A percentile compares a stretch with the other conserved stretches of the same genome.
Conservation (phyloP, 129 eudicot genomes). For the Mikania micrantha region DNA sequence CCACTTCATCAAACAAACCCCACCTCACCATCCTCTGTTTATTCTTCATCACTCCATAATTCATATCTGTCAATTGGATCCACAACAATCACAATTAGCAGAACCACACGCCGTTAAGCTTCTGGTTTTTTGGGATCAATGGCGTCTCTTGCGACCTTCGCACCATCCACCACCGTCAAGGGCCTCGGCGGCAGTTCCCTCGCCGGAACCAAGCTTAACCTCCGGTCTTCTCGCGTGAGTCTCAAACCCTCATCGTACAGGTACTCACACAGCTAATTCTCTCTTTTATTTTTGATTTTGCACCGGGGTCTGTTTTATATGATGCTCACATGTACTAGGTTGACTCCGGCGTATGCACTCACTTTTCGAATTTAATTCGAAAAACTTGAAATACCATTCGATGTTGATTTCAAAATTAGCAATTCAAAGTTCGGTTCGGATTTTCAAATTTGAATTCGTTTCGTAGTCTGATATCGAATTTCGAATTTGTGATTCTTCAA, state of each 20-base stretch:
- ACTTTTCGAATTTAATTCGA: too few relatives aligned
- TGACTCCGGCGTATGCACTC: too few relatives aligned
- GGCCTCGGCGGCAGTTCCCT: slow-evolving; percentile 90
- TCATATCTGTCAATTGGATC: slow-evolving; percentile 12
- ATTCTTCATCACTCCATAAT: neutral
- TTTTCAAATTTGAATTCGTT: too few relatives aligned
- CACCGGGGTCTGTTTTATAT: too few relatives aligned
- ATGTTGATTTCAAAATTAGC: too few relatives aligned
- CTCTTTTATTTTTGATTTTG: neutral
- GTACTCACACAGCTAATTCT: neutral
- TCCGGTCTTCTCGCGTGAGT: slow-evolving; percentile 49
- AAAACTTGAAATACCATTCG: too few relatives aligned
- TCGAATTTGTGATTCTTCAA: too few relatives aligned
- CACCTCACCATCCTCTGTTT: slow-evolving; percentile 1
- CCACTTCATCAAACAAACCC: slow-evolving; percentile 25
- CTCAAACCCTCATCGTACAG: slow-evolving; percentile 26
- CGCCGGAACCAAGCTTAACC: slow-evolving; percentile 73
- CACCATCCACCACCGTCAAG: slow-evolving; percentile 65
- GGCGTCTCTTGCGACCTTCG: slow-evolving; percentile 85
- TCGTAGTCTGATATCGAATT: too few relatives aligned
- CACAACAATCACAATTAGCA: neutral
- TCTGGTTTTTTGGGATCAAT: slow-evolving; percentile 26
- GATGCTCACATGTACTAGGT: too few relatives aligned
- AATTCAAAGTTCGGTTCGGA: too few relatives aligned
- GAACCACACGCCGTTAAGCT: slow-evolving; percentile 1